A percentile compares a stretch with the other conserved stretches of the same genome.
phyloP scores from a whole-genome alignment of 108 stramenopile genomes.

The Cyclotella baltica region DNA sequence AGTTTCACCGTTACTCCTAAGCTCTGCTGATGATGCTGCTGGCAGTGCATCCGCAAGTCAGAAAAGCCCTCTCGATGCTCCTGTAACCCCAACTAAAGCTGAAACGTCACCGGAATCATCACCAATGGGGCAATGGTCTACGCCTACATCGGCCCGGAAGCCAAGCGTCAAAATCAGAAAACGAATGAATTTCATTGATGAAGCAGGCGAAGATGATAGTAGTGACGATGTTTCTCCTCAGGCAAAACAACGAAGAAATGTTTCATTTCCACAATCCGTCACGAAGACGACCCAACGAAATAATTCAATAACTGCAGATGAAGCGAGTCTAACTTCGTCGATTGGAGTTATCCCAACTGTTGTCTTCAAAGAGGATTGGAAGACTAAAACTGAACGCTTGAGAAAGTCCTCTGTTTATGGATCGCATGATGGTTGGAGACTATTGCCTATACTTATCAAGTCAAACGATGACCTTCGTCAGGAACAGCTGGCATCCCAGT shows the following conservation, averaged over 20 bases:
- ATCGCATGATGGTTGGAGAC: conserved; percentile 89
- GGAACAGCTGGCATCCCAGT: conserved; percentile 93
- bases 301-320: conserved; percentile 18
- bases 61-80: conserved; percentile 9
- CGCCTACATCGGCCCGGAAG: conserved; percentile 42
- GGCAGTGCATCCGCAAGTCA: background rate
- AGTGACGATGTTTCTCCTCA: conserved; percentile 30
- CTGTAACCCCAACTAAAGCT: conserved; percentile 13
- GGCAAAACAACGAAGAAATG: conserved; percentile 45
- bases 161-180: conserved; percentile 35
- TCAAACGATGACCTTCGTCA: conserved; percentile 97
- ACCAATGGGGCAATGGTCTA: conserved; percentile 63
- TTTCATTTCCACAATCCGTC: conserved; percentile 25
- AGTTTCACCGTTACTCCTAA: background rate
- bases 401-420: conserved; percentile 82
- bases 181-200: conserved; percentile 19
- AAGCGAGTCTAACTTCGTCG: conserved; percentile 3
- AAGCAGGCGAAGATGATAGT: conserved; percentile 32
- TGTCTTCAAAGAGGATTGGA: conserved; percentile 96
- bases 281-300: conserved; percentile 22
- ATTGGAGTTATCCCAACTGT: conserved; percentile 66
- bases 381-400: conserved; percentile 87
- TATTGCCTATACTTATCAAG: conserved; percentile 96
- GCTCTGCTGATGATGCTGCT: background rate
- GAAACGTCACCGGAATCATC: conserved; percentile 29